These are phyloP conservation scores for Trametopsis cervina DNA, from an alignment of 768 basidiomycete genomes.

Conservation along the genomic window DNA sequence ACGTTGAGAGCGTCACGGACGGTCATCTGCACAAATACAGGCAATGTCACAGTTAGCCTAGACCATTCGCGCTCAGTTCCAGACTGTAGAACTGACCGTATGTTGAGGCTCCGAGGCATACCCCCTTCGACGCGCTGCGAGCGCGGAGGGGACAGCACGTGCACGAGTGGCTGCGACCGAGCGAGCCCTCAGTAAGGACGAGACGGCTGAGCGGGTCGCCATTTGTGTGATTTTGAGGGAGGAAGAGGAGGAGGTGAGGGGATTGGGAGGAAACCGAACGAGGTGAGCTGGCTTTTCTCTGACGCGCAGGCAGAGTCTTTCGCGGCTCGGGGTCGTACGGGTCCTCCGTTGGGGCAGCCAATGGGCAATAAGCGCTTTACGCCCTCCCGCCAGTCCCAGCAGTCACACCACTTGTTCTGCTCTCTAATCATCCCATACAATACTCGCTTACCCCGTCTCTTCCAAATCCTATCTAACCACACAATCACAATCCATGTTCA, in stretches of 20 bases:
- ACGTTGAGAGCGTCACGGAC: conserved; percentile 96
- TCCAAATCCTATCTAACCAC: not conserved
- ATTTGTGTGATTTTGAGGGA: conserved; percentile 34
- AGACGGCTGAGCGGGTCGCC: conserved; percentile 57
- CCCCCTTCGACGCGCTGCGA: conserved; percentile 32
- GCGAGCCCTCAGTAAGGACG: conserved; percentile 49
- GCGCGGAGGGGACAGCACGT: conserved; percentile 34
- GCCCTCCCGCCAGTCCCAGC: not conserved
- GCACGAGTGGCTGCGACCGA: conserved; percentile 33
- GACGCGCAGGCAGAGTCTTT: conserved; percentile 11
- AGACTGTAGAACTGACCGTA: conserved; percentile 25
- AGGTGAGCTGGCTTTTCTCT: conserved; percentile 9
- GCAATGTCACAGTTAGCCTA: not conserved
- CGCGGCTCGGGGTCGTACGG: conserved; percentile 13
- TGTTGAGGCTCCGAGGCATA: conserved; percentile 59
- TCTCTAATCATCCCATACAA: not conserved
- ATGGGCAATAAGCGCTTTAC: conserved; percentile 6
- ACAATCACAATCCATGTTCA: conserved; percentile 18
- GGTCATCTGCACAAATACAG: conserved; percentile 92
- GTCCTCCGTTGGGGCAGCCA: conserved; percentile 17
- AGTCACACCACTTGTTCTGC: not conserved
- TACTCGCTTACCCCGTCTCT: not conserved
- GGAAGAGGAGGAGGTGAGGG: conserved; percentile 24
- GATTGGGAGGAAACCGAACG: conserved; percentile 13
- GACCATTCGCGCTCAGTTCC: not conserved